Evolutionary conservation across 73 alveolate species (phyloP), one percentile per base, ranked within the genome.

Genomic region (Paramecium sexaurelia): DNA sequence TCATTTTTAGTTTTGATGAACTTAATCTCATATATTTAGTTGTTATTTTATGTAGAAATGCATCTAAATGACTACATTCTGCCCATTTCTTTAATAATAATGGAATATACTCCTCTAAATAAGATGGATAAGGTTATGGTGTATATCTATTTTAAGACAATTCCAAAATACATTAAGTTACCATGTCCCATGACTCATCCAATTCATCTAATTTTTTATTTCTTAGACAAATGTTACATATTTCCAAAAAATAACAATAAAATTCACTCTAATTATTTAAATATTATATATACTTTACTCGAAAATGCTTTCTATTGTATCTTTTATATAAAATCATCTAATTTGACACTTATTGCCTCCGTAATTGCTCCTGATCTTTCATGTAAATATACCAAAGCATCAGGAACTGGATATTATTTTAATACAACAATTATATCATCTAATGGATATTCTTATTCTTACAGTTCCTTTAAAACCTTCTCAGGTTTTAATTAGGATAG

Each of bases 61-160:
- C 69, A 36, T 75, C 89, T 19, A 75, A 75, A 39, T 75, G 41
- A 37, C 56, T 75, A 10, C 71, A 36, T 41, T 37, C 66, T 19
- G 89, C 89, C 89, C 89, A 75, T 7, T 75, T 75, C 45, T 75
- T 75, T 15, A 75, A 75, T 6, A 75, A 41, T 75, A 75, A 6
- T 20, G 89, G 69, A 33, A 75, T 75, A 19, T 39, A 75, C 15
- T 75, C 89, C 7, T 75, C 89, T 17, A 75, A 36, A 39, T 75
- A 75, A 17, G 35, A 19, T 7, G 37, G 39, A 10, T 36, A 75
- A 0, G 66, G 89, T 20, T 36, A 39, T 39, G 89, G 89, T 7
- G 89, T 75, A n/a, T 19, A 39, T 36, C 45, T 33, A 41, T 75
- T 22, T 26, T 19, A 37, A 36, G 89, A 26, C 0, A 75, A n/a